phyloP scores from a whole-genome alignment of 1,284 basidiomycete species.

The Athelia sp. region DNA sequence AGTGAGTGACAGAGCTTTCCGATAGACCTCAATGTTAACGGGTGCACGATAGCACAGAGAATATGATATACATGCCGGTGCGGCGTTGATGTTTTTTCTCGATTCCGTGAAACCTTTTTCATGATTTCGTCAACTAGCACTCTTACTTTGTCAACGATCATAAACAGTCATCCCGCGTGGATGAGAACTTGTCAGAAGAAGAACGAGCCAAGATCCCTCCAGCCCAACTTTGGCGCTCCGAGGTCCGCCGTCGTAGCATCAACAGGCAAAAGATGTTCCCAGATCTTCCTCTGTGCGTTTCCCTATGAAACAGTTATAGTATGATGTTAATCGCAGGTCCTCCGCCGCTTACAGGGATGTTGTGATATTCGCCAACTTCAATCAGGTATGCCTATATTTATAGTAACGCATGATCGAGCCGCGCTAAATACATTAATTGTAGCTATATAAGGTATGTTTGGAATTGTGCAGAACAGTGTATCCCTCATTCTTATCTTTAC shows the following conservation, averaged over 20 bases:
- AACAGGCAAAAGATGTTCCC: conserved; percentile 43
- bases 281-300: conserved; percentile 37
- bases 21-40: neutral
- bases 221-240: conserved; percentile 38
- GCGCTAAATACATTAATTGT: conserved; percentile 10
- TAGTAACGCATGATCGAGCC: conserved; percentile 2
- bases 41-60: conserved; percentile 30
- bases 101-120: conserved; percentile 1
- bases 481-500: neutral
- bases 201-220: conserved; percentile 13
- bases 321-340: too few relatives aligned
- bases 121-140: conserved; percentile 25
- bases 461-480: conserved; percentile 1
- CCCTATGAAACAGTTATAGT: conserved; percentile 2
- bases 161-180: conserved; percentile 39
- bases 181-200: conserved; percentile 25
- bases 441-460: conserved; percentile 43
- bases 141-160: conserved; percentile 63
- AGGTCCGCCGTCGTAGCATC: conserved; percentile 38
- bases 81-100: conserved; percentile 8
- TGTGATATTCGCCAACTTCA: conserved; percentile 61
- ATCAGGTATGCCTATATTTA: conserved; percentile 38
- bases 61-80: conserved; percentile 50
- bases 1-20: conserved; percentile 31
- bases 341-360: conserved; percentile 30